These are phyloP conservation scores for Fusarium albidum DNA, from an alignment of 2,329 filamentous ascomycete genomes.

Conservation along the genomic window DNA sequence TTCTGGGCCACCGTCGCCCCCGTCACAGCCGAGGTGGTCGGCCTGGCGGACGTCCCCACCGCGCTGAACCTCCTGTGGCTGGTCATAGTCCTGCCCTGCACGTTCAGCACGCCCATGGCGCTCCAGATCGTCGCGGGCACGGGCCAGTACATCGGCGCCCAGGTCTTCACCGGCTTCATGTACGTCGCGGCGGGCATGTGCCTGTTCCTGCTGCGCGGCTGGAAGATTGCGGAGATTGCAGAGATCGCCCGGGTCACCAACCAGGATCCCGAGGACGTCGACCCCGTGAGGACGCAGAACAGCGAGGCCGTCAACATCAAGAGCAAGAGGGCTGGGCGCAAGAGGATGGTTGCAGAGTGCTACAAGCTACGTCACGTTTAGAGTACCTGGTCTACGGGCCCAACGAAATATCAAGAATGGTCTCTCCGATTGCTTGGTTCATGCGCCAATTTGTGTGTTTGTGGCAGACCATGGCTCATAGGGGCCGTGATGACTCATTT, in stretches of 20 bases:
- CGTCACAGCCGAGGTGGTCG: conserved; percentile 77
- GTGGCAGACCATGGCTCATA: too few relatives aligned
- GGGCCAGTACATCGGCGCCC: conserved; percentile 59
- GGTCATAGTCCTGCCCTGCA: conserved; percentile 73
- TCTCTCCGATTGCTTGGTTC: neutral
- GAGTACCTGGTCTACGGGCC: neutral
- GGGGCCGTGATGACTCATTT: too few relatives aligned
- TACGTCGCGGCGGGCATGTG: conserved; percentile 59
- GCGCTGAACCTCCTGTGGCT: conserved; percentile 77
- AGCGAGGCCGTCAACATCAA: conserved; percentile 41
- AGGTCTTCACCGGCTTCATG: conserved; percentile 69
- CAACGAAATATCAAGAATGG: neutral
- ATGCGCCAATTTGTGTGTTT: too few relatives aligned
- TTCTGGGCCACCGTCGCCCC: conserved; percentile 76
- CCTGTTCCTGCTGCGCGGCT: conserved; percentile 46
- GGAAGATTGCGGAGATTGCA: conserved; percentile 48
- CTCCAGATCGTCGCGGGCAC: conserved; percentile 58
- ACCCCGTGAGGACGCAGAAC: conserved; percentile 42
- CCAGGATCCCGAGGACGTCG: conserved; percentile 41
- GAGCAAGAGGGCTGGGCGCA: conserved; percentile 42
- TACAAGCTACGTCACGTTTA: conserved; percentile 42
- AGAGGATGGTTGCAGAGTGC: conserved; percentile 45
- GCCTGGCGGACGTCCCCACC: conserved; percentile 72
- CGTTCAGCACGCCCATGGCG: conserved; percentile 72
- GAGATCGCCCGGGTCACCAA: conserved; percentile 44